Base-by-base conservation (phyloP, 2,329 filamentous ascomycete species). In the Scedosporium aurantiacum region DNA sequence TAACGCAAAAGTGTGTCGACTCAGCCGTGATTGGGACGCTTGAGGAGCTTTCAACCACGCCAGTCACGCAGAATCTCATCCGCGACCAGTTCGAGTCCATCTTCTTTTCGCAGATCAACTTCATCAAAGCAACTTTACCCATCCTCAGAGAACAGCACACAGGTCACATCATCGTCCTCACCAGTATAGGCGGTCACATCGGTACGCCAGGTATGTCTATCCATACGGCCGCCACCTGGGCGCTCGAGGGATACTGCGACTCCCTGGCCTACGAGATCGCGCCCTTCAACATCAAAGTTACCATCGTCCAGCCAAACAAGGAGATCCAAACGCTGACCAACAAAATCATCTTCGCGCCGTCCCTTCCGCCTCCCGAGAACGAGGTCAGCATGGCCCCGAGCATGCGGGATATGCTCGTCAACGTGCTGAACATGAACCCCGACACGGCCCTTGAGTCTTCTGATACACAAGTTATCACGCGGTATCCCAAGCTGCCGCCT, bases 251-350 rank as follows among this genome's bases (percentile, higher is more conserved):
- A 18, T 97, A 94, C 72, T 97, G 92, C 75, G 93, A 97, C 75
- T 91, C 90, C 63, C 81, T 99, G 25, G 92, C 93, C 1, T 99
- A 97, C 74, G 94, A 99, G 74, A 89, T 99, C 65, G 89, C 93
- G 0, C 94, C 94, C 0, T 97, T 97, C 78, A 97, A 97, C 75
- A 86, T 97, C 76, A 96, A 93, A 73, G 84, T 97, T 73, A 97
- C 91, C 47, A 92, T 97, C 66, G 88, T 99, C 54, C 93, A 99
- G 77, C 91, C 92, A 27, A 95, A 91, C 74, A 91, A 96, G 75
- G 93, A 97, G 76, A 90, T 96, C 64, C 86, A 88, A 65, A 86
- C 91, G 37, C 80, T 97, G 62, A 94, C 90, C 28, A 96, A 96
- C 74, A 86, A 88, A 61, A 88, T 97, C 67, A 88, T 86, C 57